These are phyloP conservation scores for Trichoderma asperellum DNA, from an alignment of 2,329 filamentous ascomycete genomes.

Conservation along the genomic window DNA sequence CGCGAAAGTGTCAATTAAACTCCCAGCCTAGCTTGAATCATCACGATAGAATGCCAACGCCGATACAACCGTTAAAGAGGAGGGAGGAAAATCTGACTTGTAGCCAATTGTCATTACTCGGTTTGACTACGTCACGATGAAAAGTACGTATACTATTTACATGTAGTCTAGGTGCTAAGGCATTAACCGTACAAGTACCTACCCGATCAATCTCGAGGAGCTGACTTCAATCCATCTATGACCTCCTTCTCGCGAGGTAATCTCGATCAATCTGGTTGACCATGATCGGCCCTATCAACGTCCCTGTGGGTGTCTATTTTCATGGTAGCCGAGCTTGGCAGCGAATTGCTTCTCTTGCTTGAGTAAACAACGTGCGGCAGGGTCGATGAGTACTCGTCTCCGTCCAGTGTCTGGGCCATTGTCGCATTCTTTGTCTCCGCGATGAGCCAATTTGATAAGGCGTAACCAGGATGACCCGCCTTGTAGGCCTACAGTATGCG, in stretches of 20 bases:
- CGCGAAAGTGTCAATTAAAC: background rate
- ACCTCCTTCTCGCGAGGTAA: too few relatives aligned
- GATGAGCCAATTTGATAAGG: background rate
- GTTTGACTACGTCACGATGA: background rate
- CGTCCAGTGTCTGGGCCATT: background rate
- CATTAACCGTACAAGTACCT: too few relatives aligned
- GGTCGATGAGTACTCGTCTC: background rate
- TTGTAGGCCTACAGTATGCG: background rate
- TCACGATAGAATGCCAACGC: background rate
- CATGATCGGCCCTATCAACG: too few relatives aligned
- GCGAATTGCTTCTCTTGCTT: background rate
- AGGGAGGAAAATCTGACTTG: background rate
- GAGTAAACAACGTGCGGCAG: background rate
- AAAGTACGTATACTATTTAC: background rate
- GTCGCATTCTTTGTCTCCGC: background rate
- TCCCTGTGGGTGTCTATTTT: background rate
- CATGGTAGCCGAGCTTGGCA: background rate
- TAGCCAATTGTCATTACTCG: background rate
- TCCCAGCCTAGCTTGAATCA: background rate
- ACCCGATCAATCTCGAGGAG: too few relatives aligned
- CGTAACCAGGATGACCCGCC: background rate
- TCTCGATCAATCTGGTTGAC: too few relatives aligned
- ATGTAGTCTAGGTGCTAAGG: too few relatives aligned
- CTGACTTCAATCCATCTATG: too few relatives aligned
- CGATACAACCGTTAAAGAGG: background rate